phyloP scores from a whole-genome alignment of 2,329 filamentous ascomycete species.

The Chrysoporthe deuterocubensis region DNA sequence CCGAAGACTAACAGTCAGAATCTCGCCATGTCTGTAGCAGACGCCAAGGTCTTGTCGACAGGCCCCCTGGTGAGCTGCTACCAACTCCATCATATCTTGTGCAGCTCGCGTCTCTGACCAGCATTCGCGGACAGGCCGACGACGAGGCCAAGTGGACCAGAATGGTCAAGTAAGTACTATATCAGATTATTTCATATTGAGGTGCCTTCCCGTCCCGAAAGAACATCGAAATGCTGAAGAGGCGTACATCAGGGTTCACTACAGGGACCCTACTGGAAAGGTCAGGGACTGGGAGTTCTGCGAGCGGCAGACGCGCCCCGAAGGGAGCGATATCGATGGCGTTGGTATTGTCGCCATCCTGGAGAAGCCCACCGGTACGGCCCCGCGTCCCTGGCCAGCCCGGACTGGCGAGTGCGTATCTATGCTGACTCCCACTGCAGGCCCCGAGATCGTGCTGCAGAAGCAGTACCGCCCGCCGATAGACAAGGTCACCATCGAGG shows the following conservation, averaged over 20 bases:
- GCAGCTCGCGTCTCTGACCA: not conserved
- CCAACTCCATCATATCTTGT: not conserved
- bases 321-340: slow-evolving; percentile 66
- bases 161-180: slow-evolving; percentile 55
- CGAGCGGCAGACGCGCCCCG: slow-evolving; percentile 70
- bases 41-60: slow-evolving; percentile 49
- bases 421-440: slow-evolving; percentile 30
- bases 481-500: slow-evolving; percentile 62
- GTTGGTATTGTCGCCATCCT: slow-evolving; percentile 76
- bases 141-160: slow-evolving; percentile 64
- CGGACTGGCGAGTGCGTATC: slow-evolving; percentile 3
- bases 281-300: slow-evolving; percentile 72
- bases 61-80: slow-evolving; percentile 48
- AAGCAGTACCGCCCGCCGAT: slow-evolving; percentile 70
- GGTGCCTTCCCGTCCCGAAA: not conserved
- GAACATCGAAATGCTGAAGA: not conserved
- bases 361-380: slow-evolving; percentile 51
- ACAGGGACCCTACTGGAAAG: slow-evolving; percentile 64
- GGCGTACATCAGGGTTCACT: slow-evolving; percentile 54
- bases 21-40: slow-evolving; percentile 45
- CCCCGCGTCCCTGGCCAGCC: not conserved
- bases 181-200: not conserved
- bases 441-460: slow-evolving; percentile 64
- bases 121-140: slow-evolving; percentile 43
- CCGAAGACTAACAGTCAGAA: not conserved